A percentile compares a stretch with the other conserved stretches of the same genome.
These are phyloP conservation scores for Bauhinia variegata DNA, from an alignment of 306 rosid genomes.

Conservation along the genomic window DNA sequence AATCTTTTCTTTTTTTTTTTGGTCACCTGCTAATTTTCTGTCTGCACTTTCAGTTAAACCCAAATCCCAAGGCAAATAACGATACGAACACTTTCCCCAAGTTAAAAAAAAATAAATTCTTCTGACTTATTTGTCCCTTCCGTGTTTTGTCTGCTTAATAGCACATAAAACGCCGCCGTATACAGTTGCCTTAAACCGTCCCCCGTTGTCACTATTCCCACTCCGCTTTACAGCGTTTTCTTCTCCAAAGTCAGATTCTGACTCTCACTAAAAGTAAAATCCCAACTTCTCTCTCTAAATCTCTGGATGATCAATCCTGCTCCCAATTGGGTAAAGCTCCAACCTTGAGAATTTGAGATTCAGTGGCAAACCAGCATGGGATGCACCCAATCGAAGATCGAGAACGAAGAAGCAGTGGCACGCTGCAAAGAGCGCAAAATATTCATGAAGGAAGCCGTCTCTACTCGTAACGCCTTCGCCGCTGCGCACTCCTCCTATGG, in stretches of 20 bases:
- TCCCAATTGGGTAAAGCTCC: background rate
- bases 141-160: background rate
- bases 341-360: background rate
- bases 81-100: too few species aligned
- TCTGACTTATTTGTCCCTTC: background rate
- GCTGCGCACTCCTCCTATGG: constrained; percentile 83
- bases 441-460: constrained; percentile 71
- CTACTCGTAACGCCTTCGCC: constrained; percentile 83
- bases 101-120: too few species aligned
- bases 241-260: background rate
- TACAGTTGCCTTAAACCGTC: background rate
- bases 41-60: too few species aligned
- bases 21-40: too few species aligned
- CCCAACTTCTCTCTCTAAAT: constrained; percentile 14
- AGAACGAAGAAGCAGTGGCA: constrained; percentile 87
- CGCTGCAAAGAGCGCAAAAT: constrained; percentile 86
- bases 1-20: too few species aligned
- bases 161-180: constrained; percentile 1
- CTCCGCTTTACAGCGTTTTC: background rate
- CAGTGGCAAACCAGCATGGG: constrained; percentile 56
- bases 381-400: constrained; percentile 90
- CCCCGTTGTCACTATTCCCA: background rate
- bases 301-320: background rate
- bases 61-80: too few species aligned
- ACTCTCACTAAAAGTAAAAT: background rate